Evolutionary conservation across 1,139 yeast species (phyloP).

Genomic region (Citeromyces hawaiiensis): DNA sequence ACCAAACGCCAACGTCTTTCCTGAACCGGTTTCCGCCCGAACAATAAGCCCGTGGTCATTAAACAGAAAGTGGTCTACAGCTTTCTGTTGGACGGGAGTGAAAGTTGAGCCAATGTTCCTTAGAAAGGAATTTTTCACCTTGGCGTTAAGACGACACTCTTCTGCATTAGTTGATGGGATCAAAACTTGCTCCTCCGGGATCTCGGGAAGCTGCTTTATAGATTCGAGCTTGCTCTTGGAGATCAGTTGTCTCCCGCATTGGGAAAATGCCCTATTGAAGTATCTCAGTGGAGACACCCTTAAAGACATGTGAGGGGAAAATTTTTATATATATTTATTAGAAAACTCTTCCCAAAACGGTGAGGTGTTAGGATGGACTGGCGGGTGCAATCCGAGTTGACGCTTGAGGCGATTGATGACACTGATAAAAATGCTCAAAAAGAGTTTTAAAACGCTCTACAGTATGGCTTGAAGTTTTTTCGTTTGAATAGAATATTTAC

Average conservation of each 20-base stretch:
- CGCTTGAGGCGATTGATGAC: no score
- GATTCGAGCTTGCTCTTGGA: background rate
- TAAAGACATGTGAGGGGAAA: background rate
- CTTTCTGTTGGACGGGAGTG: slow-evolving; percentile 70
- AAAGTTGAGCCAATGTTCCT: slow-evolving; percentile 20
- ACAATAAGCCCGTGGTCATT: slow-evolving; percentile 58
- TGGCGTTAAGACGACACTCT: slow-evolving; percentile 12
- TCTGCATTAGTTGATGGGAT: slow-evolving; percentile 9
- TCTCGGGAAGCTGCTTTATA: background rate
- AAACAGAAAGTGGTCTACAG: slow-evolving; percentile 49
- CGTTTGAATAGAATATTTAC: no score
- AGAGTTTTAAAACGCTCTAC: no score
- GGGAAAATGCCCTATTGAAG: background rate
- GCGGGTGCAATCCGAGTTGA: no score
- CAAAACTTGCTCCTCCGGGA: background rate
- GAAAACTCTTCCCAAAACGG: no score
- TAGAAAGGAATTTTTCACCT: slow-evolving; percentile 12
- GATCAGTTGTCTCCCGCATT: background rate
- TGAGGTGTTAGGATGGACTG: no score
- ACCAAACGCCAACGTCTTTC: slow-evolving; percentile 83
- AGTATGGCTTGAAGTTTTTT: no score
- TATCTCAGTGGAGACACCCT: background rate
- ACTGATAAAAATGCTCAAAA: no score
- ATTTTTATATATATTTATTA: no score
- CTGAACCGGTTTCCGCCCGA: slow-evolving; percentile 92